These are phyloP conservation scores for Posidonia australis DNA, from an alignment of 106 monocot species.

Conservation along the genomic window DNA sequence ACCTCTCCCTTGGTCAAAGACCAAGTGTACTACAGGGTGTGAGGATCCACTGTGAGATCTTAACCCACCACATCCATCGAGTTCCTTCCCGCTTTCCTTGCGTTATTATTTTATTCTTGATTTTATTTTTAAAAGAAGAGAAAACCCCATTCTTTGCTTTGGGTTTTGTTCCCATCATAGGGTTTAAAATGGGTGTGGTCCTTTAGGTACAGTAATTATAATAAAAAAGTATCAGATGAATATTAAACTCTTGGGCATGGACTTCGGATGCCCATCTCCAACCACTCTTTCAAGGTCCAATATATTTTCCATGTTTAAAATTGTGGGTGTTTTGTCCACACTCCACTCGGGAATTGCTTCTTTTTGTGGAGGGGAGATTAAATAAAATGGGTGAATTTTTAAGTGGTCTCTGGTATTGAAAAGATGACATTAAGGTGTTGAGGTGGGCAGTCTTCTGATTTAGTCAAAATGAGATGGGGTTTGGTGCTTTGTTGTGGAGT, in stretches of 20 bases:
- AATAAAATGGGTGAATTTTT: neutral
- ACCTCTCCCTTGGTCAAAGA: neutral
- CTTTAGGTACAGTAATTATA: neutral
- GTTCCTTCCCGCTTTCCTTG: too few species aligned
- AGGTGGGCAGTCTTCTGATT: neutral
- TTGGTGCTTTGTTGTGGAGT: conserved; percentile 9
- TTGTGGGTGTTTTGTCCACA: neutral
- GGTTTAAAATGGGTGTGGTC: neutral
- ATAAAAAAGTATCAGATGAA: neutral
- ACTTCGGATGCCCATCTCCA: conserved; percentile 10
- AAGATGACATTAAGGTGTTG: neutral
- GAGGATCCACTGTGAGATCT: too few species aligned
- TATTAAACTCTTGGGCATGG: neutral
- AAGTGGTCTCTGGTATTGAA: conserved; percentile 5
- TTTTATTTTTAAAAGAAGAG: neutral
- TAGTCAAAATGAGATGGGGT: conserved; percentile 8
- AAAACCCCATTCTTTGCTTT: neutral
- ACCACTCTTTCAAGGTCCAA: conserved; percentile 1
- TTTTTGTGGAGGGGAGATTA: neutral
- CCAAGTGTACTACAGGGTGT: neutral
- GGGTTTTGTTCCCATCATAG: conserved; percentile 2
- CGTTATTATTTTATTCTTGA: neutral
- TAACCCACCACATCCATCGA: too few species aligned
- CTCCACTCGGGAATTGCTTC: conserved; percentile 14
- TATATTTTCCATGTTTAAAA: neutral